Percentiles rank a stretch among this genome's conserved stretches.
These are phyloP conservation scores for Solanum hybrid DNA, from an alignment of 305 asterid species.

Conservation along the genomic window DNA sequence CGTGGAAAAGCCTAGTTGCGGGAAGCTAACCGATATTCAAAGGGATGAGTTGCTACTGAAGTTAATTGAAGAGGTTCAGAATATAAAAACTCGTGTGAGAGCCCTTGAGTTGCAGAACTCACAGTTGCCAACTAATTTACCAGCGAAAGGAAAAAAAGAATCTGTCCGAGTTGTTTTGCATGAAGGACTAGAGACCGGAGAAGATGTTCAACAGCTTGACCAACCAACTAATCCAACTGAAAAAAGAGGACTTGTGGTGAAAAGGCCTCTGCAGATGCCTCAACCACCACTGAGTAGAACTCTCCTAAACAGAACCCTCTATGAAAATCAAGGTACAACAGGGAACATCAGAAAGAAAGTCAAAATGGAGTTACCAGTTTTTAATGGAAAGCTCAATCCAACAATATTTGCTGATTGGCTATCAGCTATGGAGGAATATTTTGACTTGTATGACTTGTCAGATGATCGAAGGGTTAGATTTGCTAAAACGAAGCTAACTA, in stretches of 20 bases:
- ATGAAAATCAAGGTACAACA: not conserved
- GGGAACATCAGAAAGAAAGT: not conserved
- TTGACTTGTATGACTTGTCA: not conserved
- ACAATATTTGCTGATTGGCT: slow-evolving; percentile 2
- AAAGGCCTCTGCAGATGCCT: not conserved
- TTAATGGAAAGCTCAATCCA: slow-evolving; percentile 6
- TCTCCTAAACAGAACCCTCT: not conserved
- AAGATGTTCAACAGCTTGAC: not conserved
- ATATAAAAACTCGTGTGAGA: slow-evolving; percentile 1
- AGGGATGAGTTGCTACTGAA: slow-evolving; percentile 6
- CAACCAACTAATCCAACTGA: not conserved
- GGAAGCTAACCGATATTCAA: not conserved
- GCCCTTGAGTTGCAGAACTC: not conserved
- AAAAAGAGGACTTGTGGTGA: not conserved
- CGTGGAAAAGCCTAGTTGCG: not conserved
- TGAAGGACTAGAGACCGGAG: not conserved
- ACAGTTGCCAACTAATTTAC: not conserved
- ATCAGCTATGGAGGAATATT: slow-evolving; percentile 3
- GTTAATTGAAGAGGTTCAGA: not conserved
- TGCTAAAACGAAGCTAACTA: not conserved
- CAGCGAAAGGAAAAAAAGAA: not conserved
- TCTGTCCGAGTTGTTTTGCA: not conserved
- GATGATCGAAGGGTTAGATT: not conserved
- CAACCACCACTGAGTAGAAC: not conserved
- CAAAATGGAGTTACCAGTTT: not conserved